Conservation (phyloP, 2,329 filamentous ascomycete genomes). For the Penicillium sp. region DNA sequence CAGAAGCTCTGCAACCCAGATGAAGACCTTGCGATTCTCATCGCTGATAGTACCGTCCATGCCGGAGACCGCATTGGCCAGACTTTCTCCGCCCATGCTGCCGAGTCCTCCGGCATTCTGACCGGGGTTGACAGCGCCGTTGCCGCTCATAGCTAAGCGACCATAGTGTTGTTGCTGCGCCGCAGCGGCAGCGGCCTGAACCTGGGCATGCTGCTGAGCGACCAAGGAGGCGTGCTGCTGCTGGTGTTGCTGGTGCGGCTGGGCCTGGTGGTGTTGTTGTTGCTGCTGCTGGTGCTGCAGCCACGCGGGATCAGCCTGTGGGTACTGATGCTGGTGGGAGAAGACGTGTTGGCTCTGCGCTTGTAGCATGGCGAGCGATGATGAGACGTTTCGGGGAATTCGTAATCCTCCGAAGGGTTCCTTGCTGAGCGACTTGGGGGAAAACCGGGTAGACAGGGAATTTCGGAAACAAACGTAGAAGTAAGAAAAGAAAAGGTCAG, state of each 20-base stretch:
- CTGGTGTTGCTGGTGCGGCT: slow-evolving; percentile 42
- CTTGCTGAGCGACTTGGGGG: slow-evolving; percentile 11
- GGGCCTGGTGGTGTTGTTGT: slow-evolving; percentile 42
- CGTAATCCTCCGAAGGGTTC: slow-evolving; percentile 27
- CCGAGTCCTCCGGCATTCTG: slow-evolving; percentile 43
- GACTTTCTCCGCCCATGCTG: slow-evolving; percentile 49
- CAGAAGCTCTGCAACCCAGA: slow-evolving; percentile 88
- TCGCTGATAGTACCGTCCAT: slow-evolving; percentile 74
- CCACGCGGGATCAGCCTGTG: slow-evolving; percentile 48
- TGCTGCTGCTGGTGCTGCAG: slow-evolving; percentile 48
- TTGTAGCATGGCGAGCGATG: slow-evolving; percentile 45
- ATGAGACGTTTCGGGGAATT: slow-evolving; percentile 22
- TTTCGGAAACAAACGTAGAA: not conserved
- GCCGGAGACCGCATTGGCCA: slow-evolving; percentile 35
- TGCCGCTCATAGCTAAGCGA: slow-evolving; percentile 69
- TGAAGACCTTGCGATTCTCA: slow-evolving; percentile 89
- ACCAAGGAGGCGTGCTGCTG: slow-evolving; percentile 47
- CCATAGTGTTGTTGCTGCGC: slow-evolving; percentile 63
- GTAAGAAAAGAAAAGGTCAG: slow-evolving; percentile 23
- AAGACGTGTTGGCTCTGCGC: slow-evolving; percentile 62
- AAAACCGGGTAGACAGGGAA: slow-evolving; percentile 8
- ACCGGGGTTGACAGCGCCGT: slow-evolving; percentile 42
- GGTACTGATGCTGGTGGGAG: slow-evolving; percentile 59
- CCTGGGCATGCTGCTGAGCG: slow-evolving; percentile 56
- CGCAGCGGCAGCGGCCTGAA: slow-evolving; percentile 48